Percentiles rank a stretch among this genome's conserved stretches.
Conservation (phyloP, 2,329 filamentous ascomycete species). For the Colletotrichum sp. region DNA sequence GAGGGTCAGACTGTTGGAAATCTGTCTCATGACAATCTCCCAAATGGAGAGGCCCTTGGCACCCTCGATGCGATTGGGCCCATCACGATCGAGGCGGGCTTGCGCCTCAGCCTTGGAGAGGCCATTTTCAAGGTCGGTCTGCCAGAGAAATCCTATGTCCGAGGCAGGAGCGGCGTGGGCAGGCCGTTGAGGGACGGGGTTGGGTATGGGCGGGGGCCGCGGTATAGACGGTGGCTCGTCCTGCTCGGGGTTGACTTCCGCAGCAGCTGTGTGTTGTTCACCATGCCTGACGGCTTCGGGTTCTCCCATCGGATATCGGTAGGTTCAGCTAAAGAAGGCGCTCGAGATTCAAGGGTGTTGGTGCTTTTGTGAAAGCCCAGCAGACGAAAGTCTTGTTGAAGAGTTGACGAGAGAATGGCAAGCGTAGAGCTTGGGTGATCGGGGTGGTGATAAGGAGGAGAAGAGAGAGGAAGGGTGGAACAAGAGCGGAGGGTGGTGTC, state of each 20-base stretch:
- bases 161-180: conserved; percentile 29
- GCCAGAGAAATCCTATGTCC: conserved; percentile 38
- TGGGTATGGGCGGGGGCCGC: conserved; percentile 18
- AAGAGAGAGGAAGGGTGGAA: background rate
- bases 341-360: background rate
- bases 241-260: conserved; percentile 25
- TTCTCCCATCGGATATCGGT: conserved; percentile 26
- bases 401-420: conserved; percentile 6
- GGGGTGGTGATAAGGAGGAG: conserved; percentile 10
- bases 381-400: background rate
- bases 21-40: conserved; percentile 78
- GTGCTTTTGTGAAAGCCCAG: conserved; percentile 16
- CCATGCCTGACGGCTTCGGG: conserved; percentile 24
- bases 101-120: conserved; percentile 67
- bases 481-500: conserved; percentile 3
- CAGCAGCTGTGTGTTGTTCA: conserved; percentile 23
- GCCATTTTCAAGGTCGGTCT: conserved; percentile 59
- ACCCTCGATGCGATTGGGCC: conserved; percentile 73
- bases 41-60: conserved; percentile 74
- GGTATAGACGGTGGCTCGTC: conserved; percentile 24
- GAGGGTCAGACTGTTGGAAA: conserved; percentile 78
- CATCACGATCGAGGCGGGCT: conserved; percentile 68
- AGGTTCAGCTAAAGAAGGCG: conserved; percentile 14
- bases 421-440: conserved; percentile 20
- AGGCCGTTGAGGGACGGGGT: conserved; percentile 12